Evolutionary conservation across 2,329 filamentous ascomycete genomes (phyloP), one percentile per base, ranked within the genome.

Genomic region (Fusarium sp.): DNA sequence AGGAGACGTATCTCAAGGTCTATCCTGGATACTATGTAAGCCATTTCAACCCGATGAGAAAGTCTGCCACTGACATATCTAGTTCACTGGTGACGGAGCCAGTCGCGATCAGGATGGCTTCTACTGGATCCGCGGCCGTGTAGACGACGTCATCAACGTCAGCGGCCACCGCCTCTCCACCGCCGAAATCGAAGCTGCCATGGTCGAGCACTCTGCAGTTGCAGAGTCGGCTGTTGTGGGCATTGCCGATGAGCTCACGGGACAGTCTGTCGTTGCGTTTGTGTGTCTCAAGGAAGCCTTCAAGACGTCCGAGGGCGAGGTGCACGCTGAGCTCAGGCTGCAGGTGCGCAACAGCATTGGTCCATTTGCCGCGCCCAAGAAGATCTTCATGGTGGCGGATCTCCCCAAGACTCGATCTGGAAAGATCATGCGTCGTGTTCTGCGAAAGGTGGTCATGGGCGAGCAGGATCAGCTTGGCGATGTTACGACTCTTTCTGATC

Each of bases 101-200:
- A 92, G 90, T 54, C 91, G 93, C 73, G 93, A 97, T 75, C 89
- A 95, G 76, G 93, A 97, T 70, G 93, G 93, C 45, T 97, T 96
- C 82, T 97, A 97, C 85, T 97, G 93, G 93, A 97, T 97, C 75
- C 91, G 93, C 58, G 94, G 93, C 64, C 91, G 93, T 76, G 93
- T 97, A 36, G 93, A 97, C 74, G 93, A 97, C 72, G 93, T 97
- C 19, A 93, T 97, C 76, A 97, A 97, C 77, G 93, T 97, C 58
- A 94, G 90, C 69, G 94, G 93, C 13, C 93, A 97, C 78, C 88
- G 93, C 74, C 84, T 97, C 64, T 97, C 93, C n/a, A 97, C 94
- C 2, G 93, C 93, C 15, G 93, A 97, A 78, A 97, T 97, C 68
- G 94, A 97, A 79, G 93, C 93, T 8, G 93, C 93, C 7, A 86